Base-by-base conservation (phyloP, 805 yeast species). In the Teunomyces gatunensis region DNA sequence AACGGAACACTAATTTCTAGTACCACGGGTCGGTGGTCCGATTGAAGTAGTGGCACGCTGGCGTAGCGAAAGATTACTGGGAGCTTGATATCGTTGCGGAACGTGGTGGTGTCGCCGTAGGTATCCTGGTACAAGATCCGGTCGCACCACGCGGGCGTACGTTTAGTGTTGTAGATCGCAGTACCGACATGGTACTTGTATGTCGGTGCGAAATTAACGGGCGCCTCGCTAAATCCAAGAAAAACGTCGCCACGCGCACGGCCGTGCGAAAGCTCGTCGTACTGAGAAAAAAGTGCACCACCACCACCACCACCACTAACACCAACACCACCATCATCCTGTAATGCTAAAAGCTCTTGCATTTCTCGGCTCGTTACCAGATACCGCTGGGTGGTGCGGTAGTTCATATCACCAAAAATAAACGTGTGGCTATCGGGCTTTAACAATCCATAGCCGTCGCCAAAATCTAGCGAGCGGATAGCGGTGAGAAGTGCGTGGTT, bases 121-220 rank as follows among this genome's bases (percentile, higher is more conserved):
- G 83, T 79, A 1, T 71, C 60, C 47, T 78, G 77, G 57, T 70
- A 88, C 40, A 91, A 61, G 5, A 91, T 79, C 45, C 98, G 68
- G 61, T 91, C 98, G 65, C 97, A 90, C 96, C 96, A 91, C 5
- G 96, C 84, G 0, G 97, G 95, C 1, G 71, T 68, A 47, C 97
- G 72, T 54, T 81, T 83, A 1, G 61, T 36, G 50, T 80, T 78
- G 61, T 80, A 87, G 7, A 67, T 64, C n/a, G 75, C 73, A 0
- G 83, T 72, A 28, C 79, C 77, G 1, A 75, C 49, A 44, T 65
- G 63, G 61, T 72, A 87, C 65, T 91, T 91, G 70, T 85, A 91
- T 0, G 96, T 87, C 9, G 96, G 97, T n/a, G 69, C 71, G 61
- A 91, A 91, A 0, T 56, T 55, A 12, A 91, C 75, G n/a, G 68